Evolutionary conservation across 73 alveolate genomes (phyloP).

Genomic region (Paraurostyla sp.): DNA sequence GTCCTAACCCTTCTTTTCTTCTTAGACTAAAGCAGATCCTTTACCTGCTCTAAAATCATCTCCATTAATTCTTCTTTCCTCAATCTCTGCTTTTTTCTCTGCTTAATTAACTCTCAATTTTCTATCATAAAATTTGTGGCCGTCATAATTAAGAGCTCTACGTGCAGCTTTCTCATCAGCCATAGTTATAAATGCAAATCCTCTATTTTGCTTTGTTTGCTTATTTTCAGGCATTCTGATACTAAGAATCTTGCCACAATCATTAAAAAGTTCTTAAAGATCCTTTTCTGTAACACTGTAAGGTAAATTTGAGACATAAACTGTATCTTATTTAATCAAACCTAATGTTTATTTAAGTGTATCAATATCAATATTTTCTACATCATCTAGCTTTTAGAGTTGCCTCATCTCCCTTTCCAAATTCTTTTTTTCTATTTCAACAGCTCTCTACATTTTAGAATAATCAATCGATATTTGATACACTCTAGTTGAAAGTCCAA

Average conservation of each 20-base stretch:
- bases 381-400: constrained; percentile 71
- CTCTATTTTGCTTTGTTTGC: constrained; percentile 73
- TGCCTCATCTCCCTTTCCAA: constrained; percentile 72
- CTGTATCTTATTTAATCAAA: constrained; percentile 71
- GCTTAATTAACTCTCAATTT: constrained; percentile 33
- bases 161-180: constrained; percentile 73
- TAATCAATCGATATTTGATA: constrained; percentile 77
- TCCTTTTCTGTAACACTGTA: constrained; percentile 77
- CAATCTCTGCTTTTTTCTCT: constrained; percentile 51
- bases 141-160: constrained; percentile 67
- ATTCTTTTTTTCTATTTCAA: constrained; percentile 67
- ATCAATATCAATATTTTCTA: constrained; percentile 68
- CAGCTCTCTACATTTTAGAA: constrained; percentile 72
- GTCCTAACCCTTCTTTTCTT: background rate
- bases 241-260: constrained; percentile 73
- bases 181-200: constrained; percentile 82
- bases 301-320: constrained; percentile 79
- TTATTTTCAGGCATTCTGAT: constrained; percentile 81
- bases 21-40: background rate
- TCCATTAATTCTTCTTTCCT: constrained; percentile 4
- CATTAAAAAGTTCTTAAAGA: constrained; percentile 66
- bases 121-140: constrained; percentile 56
- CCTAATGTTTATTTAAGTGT: constrained; percentile 77
- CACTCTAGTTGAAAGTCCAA: constrained; percentile 80
- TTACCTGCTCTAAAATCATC: background rate